Evolutionary conservation across 441 rosid genomes (phyloP).

Genomic region (Gossypium gossypioides): DNA sequence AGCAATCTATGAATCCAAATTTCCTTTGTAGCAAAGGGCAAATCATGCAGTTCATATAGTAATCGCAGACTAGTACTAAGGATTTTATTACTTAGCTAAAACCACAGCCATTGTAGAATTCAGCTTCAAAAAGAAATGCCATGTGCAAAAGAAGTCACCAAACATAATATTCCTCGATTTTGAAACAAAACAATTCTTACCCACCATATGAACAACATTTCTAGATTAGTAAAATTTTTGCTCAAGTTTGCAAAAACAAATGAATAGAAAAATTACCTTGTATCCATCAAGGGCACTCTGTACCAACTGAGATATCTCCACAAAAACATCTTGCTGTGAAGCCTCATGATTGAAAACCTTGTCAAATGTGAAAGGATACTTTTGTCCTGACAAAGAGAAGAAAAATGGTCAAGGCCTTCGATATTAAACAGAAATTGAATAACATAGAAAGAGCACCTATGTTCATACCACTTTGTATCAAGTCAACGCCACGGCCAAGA

Average conservation of each 20-base stretch:
- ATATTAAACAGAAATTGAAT: neutral
- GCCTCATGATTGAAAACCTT: conserved; percentile 83
- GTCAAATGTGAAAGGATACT: conserved; percentile 79
- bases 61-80: neutral
- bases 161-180: neutral
- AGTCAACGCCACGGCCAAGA: conserved; percentile 72
- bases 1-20: neutral
- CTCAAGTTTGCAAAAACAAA: neutral
- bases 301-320: conserved; percentile 85
- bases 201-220: neutral
- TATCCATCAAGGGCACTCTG: conserved; percentile 97
- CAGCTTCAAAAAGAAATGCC: neutral
- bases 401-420: neutral
- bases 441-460: neutral
- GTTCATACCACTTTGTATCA: conserved; percentile 65
- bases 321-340: conserved; percentile 78
- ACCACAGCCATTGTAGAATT: neutral
- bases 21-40: neutral
- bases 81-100: neutral
- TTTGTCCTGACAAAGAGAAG: conserved; percentile 42
- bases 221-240: neutral
- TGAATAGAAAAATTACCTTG: conserved; percentile 38
- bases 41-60: neutral
- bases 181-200: neutral
- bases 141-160: neutral